Evolutionary conservation across 345 rosid species (phyloP), one percentile per base, ranked within the genome.

Genomic region (Boechera divaricarpa): DNA sequence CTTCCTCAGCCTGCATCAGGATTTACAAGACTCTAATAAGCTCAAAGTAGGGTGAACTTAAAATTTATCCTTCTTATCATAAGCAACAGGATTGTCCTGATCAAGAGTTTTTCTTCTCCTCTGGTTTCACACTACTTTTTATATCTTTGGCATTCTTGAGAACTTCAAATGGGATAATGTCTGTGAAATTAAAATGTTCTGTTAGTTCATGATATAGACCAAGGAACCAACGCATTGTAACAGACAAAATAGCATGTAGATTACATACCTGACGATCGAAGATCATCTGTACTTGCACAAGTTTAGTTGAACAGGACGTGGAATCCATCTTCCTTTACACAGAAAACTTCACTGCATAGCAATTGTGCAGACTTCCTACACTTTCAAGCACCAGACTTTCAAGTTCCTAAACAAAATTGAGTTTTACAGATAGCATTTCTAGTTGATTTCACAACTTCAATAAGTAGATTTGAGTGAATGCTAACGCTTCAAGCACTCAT

Each of bases 341-440:
- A 61, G 24, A 41, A 12, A 44, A 44, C 55, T 52, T 41, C 71
- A 31, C 51, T 33, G 58, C 72, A 28, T 0, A 38, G 68, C 28
- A 36, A 28, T 36, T 2, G 45, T 36, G 44, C 33, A 6, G 28
- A 12, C 48, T 42, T 38, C 41, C n/a, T 49, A 24, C 12, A 38
- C 13, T 6, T 63, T 64, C 67, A 64, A 72, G 38, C 60, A 56
- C 31, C 60, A 56, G 41, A 71, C 41, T 70, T 42, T 77, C 51
- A 48, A 75, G 15, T 26, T 38, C 60, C 21, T 68, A 51, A 39
- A 54, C 57, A 69, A 15, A 54, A 32, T 6, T 26, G 44, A 53
- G 58, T 28, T 42, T 21, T 10, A 45, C 39, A 63, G 26, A 41
- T 8, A 62, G 11, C 80, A 11, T 42, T 69, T 69, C 64, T 32